A percentile compares a stretch with the other conserved stretches of the same genome.
Evolutionary conservation across 2,329 filamentous ascomycete species (phyloP).

Genomic region (Sporothrix protearum): DNA sequence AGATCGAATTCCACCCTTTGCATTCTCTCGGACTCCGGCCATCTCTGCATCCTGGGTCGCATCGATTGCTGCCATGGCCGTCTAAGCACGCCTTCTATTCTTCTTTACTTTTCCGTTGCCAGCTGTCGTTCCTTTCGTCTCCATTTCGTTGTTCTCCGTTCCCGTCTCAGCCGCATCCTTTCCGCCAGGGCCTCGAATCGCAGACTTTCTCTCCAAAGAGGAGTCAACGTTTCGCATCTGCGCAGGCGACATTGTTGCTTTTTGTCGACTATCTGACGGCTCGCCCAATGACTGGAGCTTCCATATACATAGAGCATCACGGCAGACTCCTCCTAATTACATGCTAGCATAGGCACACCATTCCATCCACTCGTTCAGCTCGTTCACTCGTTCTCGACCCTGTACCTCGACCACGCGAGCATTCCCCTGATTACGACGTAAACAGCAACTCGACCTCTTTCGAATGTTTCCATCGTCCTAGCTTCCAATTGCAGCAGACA

Average conservation of each 20-base stretch:
- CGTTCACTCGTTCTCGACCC: not conserved
- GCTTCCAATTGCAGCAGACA: not conserved
- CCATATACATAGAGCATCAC: not conserved
- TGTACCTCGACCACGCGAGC: not conserved
- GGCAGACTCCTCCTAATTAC: not conserved
- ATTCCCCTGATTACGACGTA: slow-evolving; percentile 2
- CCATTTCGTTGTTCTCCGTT: not conserved
- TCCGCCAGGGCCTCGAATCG: not conserved
- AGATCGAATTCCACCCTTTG: not conserved
- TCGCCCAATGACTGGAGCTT: not conserved
- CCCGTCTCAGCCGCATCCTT: not conserved
- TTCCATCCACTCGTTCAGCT: not conserved
- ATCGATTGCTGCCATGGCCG: slow-evolving; percentile 9
- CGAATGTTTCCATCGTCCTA: not conserved
- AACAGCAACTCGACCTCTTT: no score
- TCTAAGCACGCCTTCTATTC: not conserved
- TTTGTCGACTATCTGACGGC: no score
- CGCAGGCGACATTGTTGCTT: not conserved
- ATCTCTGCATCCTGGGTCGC: not conserved
- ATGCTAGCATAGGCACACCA: not conserved
- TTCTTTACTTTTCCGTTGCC: not conserved
- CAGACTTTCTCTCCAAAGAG: no score
- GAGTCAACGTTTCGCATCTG: slow-evolving; percentile 10
- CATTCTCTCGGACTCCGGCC: not conserved
- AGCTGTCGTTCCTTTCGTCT: not conserved